These are phyloP conservation scores for Calophaca sinica DNA, from an alignment of 306 rosid genomes.

Conservation along the genomic window DNA sequence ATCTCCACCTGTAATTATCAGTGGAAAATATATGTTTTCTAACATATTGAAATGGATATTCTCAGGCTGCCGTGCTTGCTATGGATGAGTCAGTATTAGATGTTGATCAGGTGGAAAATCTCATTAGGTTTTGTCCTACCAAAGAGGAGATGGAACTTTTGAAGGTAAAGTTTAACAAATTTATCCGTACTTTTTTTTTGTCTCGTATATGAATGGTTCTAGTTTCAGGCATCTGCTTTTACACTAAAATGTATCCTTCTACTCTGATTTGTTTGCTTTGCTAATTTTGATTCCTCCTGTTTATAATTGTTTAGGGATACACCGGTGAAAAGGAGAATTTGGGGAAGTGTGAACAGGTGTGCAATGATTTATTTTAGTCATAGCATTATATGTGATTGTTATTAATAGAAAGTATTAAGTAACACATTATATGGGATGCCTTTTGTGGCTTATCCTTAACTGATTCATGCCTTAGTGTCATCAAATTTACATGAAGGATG, in stretches of 20 bases:
- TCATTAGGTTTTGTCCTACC: conserved; percentile 94
- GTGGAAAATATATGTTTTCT: conserved; percentile 40
- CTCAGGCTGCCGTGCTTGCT: conserved; percentile 91
- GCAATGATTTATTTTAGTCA: conserved; percentile 46
- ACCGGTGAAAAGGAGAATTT: conserved; percentile 82
- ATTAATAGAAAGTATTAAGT: conserved; percentile 2
- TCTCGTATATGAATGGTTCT: conserved; percentile 41
- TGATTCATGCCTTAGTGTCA: not conserved
- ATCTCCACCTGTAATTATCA: conserved; percentile 27
- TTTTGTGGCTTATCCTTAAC: conserved; percentile 21
- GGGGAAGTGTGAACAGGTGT: conserved; percentile 98
- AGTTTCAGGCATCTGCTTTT: conserved; percentile 34
- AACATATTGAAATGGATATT: conserved; percentile 44
- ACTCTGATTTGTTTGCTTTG: conserved; percentile 36
- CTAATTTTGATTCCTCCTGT: conserved; percentile 47
- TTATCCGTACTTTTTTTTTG: conserved; percentile 28
- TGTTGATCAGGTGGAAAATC: conserved; percentile 97
- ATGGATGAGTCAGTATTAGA: conserved; percentile 93
- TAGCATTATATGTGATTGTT: conserved; percentile 37
- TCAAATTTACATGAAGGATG: not conserved
- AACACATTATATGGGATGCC: conserved; percentile 18
- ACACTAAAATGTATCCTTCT: conserved; percentile 2
- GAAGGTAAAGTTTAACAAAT: conserved; percentile 65
- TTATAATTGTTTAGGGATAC: conserved; percentile 68
- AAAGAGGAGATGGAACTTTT: conserved; percentile 98